Base-by-base conservation (phyloP, 2,329 filamentous ascomycete genomes). In the Zasmidium citrigriseum region DNA sequence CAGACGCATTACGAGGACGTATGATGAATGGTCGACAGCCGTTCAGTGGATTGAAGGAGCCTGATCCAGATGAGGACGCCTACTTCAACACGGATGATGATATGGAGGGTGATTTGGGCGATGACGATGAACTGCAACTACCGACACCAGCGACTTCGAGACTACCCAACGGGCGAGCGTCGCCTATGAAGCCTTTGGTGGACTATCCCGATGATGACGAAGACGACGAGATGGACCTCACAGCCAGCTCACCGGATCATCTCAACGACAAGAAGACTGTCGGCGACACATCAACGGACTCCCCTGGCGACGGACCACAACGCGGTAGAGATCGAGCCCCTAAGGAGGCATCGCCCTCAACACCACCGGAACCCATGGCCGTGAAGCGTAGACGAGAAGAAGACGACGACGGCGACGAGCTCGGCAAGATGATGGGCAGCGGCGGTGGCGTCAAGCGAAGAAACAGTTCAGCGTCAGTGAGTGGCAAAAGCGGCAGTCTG, bases 151-250 rank as follows among this genome's bases (percentile, higher is more conserved):
- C 58, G 18, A 57, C 52, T 2, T 29, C 51, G 20, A 47, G 54
- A 29, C 21, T 80, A 11, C 74, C 80, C 5, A 93, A 92, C 65
- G 90, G 86, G 22, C 62, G 64, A 52, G 82, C 82, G 14, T 84
- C 86, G 20, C 80, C 87, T 0, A 75, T 83, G 52, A 91, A 89
- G 70, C 89, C 89, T 1, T 78, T 98, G 21, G 95, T 99, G 29
- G 91, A 96, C 72, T 99, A 99, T 71, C 86, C 88, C 0, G 96
- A 96, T 38, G 93, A 97, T 66, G 93, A 97, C 59, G 91, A 95
- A n/a, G 86, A 83, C 10, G 77, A 77, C 11, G 76, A 78, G 16
- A 86, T 89, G 74, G 87, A 88, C 18, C 65, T 73, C 3, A 64
- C 73, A 1, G 68, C 68, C 78, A 83, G 46, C 81, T 87, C 57